Base-by-base conservation (phyloP, 345 rosid species). In the Hibiscus tridactylites region DNA sequence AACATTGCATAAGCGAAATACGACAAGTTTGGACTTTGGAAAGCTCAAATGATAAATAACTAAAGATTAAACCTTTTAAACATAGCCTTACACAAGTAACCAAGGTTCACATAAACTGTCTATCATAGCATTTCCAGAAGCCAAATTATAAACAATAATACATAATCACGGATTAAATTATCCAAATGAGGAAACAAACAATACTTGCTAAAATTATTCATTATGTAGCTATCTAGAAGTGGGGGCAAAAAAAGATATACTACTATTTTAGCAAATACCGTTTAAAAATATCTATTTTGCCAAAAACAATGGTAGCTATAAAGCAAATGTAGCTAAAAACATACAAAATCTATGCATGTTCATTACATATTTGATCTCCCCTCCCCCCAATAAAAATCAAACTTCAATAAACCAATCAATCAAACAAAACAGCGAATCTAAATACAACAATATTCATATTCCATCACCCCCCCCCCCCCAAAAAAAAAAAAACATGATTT, bases 311-410 rank as follows among this genome's bases (percentile, higher is more conserved):
- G 73, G 73, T 62, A 59, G 50, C 46, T 60, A 72, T 35, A 39
- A 76, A 74, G 73, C 79, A 70, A 85, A 76, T 75, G 84, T 46
- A 79, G 82, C 75, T 71, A 72, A 50, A 65, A 64, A 59, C 46
- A 70, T 35, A 50, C 56, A 52, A 29, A 49, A 59, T 70, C 71
- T 49, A 67, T 59, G 26, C 71, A 61, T 29, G 33, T 16, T 59
- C 58, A 37, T 76, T 77, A 76, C 61, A 67, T 78, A 78, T 74
- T 31, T 42, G 57, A 73, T 28, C 47, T 70, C 35, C 49, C 50
- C 49, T 2, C 11, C 19, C 24, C 24, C 2, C 19, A 6, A 52
- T 9, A 56, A 16, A 15, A 13, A 50, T 13, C 53, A 50, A 50
- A 13, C 21, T 1, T 67, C 15, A 59, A 44, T 11, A 57, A 37